Evolutionary conservation across 2,329 filamentous ascomycete species (phyloP).

Genomic region (Emergomyces orientalis): DNA sequence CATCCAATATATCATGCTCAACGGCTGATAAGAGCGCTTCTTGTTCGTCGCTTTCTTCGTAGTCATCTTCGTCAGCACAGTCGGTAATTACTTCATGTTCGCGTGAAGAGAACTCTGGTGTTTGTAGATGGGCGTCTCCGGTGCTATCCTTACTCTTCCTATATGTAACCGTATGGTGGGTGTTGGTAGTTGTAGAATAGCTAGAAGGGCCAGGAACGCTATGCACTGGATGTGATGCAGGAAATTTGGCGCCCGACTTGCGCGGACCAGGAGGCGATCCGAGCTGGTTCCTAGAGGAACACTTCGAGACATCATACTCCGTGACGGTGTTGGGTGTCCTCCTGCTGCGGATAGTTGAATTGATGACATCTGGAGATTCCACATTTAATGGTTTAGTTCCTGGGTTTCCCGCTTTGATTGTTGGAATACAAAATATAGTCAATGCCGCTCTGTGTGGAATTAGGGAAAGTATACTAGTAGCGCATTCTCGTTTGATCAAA

Average conservation of each 20-base stretch:
- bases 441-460: constrained; percentile 37
- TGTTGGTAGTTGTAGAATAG: neutral
- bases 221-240: neutral
- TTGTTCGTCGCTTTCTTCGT: constrained; percentile 35
- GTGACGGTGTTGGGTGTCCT: neutral
- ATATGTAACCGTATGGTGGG: neutral
- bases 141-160: neutral
- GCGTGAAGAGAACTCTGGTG: neutral
- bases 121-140: neutral
- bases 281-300: neutral
- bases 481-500: constrained; percentile 38
- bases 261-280: neutral
- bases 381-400: neutral
- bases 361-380: neutral
- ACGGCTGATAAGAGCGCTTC: constrained; percentile 49
- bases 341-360: neutral
- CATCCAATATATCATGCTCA: constrained; percentile 55
- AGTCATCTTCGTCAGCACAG: neutral
- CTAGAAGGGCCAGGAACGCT: neutral
- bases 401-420: neutral
- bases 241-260: neutral
- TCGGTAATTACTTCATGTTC: neutral
- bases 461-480: constrained; percentile 33
- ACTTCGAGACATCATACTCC: neutral
- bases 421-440: constrained; percentile 16